Conservation (phyloP, 2,329 filamentous ascomycete genomes). For the Mariannaea sp. region DNA sequence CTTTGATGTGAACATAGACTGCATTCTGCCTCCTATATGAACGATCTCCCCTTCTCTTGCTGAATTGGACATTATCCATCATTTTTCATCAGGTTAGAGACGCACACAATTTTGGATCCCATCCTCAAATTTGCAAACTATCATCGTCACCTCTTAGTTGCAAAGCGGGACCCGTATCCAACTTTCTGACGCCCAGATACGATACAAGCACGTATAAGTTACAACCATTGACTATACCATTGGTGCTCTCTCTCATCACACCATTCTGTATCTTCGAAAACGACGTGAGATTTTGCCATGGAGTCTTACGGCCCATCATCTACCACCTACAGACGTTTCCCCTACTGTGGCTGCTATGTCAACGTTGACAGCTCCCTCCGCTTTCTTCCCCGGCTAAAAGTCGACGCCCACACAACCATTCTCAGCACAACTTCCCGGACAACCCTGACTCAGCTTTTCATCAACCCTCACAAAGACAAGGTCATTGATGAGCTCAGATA, state of each 20-base stretch:
- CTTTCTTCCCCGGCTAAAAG: slow-evolving; percentile 63
- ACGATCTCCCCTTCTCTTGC: background rate
- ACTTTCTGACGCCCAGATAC: no score
- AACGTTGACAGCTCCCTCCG: slow-evolving; percentile 26
- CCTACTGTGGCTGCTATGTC: slow-evolving; percentile 45
- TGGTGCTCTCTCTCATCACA: no score
- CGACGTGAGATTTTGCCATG: background rate
- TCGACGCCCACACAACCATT: slow-evolving; percentile 65
- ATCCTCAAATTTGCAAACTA: no score
- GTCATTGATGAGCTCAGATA: slow-evolving; percentile 59
- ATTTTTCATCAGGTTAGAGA: background rate
- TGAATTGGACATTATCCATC: background rate
- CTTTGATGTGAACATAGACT: no score
- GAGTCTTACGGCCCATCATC: no score
- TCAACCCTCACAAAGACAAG: slow-evolving; percentile 54
- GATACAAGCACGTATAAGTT: no score
- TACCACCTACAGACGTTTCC: background rate
- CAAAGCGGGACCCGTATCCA: no score
- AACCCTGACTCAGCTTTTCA: slow-evolving; percentile 61
- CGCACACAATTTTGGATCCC: no score
- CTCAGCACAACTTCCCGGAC: slow-evolving; percentile 57
- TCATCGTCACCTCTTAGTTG: no score
- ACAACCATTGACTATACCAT: no score
- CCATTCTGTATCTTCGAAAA: no score
- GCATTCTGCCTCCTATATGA: no score